Percentiles rank a stretch among this genome's conserved stretches.
phyloP scores from a whole-genome alignment of 2,329 filamentous ascomycete species.

The Magnaporthales sp. region DNA sequence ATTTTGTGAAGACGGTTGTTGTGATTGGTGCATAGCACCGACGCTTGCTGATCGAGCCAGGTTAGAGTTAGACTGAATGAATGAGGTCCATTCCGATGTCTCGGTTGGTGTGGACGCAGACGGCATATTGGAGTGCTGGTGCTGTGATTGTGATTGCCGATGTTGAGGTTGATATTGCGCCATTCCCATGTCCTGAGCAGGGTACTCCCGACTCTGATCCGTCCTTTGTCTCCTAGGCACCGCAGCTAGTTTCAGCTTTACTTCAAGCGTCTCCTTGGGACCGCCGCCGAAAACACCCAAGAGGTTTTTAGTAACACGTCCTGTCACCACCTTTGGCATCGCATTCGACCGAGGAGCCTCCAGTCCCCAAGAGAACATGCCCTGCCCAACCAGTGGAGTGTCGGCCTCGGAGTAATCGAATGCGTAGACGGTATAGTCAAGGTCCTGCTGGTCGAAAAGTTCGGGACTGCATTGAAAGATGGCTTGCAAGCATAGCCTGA shows the following conservation, averaged over 20 bases:
- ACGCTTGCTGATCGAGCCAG: conserved; percentile 29
- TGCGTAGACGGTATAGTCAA: conserved; percentile 94
- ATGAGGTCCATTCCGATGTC: conserved; percentile 67
- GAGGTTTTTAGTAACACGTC: conserved; percentile 79
- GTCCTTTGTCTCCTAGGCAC: conserved; percentile 46
- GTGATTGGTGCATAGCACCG: conserved; percentile 14
- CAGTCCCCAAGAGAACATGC: conserved; percentile 82
- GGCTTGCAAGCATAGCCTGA: conserved; percentile 79
- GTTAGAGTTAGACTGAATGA: conserved; percentile 61
- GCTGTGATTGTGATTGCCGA: conserved; percentile 17
- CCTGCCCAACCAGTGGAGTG: conserved; percentile 86
- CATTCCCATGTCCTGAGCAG: neutral
- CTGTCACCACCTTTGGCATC: conserved; percentile 68
- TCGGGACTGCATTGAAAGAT: conserved; percentile 76
- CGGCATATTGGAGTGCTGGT: neutral
- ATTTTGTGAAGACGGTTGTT: neutral
- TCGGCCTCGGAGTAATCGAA: conserved; percentile 95
- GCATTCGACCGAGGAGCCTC: conserved; percentile 43
- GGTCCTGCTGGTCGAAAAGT: conserved; percentile 59
- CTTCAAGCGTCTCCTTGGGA: conserved; percentile 81
- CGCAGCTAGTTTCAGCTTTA: conserved; percentile 78
- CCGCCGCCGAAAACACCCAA: conserved; percentile 78
- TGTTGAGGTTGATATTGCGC: conserved; percentile 13
- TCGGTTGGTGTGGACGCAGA: conserved; percentile 45
- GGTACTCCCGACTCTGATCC: conserved; percentile 8